Evolutionary conservation across 441 rosid species (phyloP), one percentile per base, ranked within the genome.

Genomic region (Geranium incanum): DNA sequence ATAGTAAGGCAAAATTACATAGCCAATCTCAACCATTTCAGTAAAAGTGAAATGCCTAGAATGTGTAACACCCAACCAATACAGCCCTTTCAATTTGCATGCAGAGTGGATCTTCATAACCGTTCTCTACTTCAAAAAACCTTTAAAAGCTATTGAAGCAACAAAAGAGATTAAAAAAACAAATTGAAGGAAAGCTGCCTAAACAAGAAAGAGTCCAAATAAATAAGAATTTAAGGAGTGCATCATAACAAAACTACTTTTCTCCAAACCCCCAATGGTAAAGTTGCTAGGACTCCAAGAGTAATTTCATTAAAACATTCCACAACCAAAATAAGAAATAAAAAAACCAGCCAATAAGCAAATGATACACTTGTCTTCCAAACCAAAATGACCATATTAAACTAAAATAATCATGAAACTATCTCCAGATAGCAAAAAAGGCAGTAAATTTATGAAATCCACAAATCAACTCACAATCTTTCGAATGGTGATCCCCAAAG

Each of bases 401-500:
- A 52, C 59, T 52, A 52, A 52, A 12, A 52, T 4, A 16, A 52
- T 52, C 5, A 52, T 52, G 16, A 52, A n/a, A n/a, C 55, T n/a
- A 52, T 4, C 16, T 12, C 3, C 59, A 52, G 3, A 7, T 6
- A 0, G 60, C 59, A 52, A 52, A 52, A 45, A 52, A n/a, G 16
- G 9, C 23, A 15, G 38, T 19, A 7, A 21, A 67, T 33, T 52
- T 19, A 66, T 13, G 2, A 64, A 60, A 15, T 3, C 3, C 52
- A 57, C n/a, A 5, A 64, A n/a, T 2, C 71, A 8, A 81, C 96
- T 91, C 84, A 91, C 97, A 72, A 94, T 94, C 84, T 81, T 91
- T 68, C 90, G 89, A 19, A 90, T 80, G 13, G 96, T 76, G 69
- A 79, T 80, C 70, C 82, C 80, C 41, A 90, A 78, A 70, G 83